Evolutionary conservation across 2,329 filamentous ascomycete genomes (phyloP).

Genomic region (Pyricularia sp.): DNA sequence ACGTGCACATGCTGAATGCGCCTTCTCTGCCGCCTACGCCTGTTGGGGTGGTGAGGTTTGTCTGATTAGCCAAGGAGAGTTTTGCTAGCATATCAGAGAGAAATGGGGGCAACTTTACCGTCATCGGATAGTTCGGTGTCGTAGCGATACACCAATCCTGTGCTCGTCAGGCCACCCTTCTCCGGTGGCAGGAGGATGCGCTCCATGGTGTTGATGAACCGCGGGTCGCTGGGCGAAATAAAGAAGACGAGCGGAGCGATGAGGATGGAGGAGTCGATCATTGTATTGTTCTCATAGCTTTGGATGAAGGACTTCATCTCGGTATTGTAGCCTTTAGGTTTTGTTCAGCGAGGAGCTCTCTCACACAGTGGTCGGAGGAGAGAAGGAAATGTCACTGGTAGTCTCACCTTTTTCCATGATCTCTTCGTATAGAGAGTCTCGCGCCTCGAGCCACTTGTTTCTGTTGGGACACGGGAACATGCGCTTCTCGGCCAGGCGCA

Average conservation of each 20-base stretch:
- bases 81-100: not conserved
- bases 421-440: conserved; percentile 59
- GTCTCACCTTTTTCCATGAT: conserved; percentile 55
- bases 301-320: conserved; percentile 59
- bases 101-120: conserved; percentile 30
- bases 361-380: too few species aligned
- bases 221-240: conserved; percentile 62
- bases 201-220: conserved; percentile 60
- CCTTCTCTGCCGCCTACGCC: conserved; percentile 63
- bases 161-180: conserved; percentile 61
- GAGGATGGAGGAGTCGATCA: conserved; percentile 61
- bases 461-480: conserved; percentile 63
- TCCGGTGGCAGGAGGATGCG: conserved; percentile 59
- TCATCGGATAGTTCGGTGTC: conserved; percentile 57
- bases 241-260: conserved; percentile 73
- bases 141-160: conserved; percentile 64
- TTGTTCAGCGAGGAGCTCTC: not conserved
- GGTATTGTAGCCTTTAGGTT: conserved; percentile 47
- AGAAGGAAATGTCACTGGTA: not conserved
- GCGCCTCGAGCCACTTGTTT: conserved; percentile 48
- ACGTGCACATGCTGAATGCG: conserved; percentile 71
- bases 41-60: conserved; percentile 16
- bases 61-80: not conserved
- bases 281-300: conserved; percentile 58
- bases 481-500: conserved; percentile 62